Percentiles rank a stretch among this genome's conserved stretches.
phyloP scores from a whole-genome alignment of 306 rosid genomes.

The Vigna nakashimae region DNA sequence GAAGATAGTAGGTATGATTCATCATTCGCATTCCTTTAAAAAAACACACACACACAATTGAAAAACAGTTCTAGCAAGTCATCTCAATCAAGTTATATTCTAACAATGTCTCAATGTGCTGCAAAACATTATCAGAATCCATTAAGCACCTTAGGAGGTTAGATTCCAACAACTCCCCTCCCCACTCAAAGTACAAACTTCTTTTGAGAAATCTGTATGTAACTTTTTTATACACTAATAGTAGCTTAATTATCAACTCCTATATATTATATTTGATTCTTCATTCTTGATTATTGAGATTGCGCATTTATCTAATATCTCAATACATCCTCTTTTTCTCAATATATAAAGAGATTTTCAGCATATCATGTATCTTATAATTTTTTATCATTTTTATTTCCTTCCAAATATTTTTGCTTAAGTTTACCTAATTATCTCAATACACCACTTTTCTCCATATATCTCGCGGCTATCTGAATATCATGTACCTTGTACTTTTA shows the following conservation, averaged over 20 bases:
- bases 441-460: no score
- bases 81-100: slow-evolving; percentile 19
- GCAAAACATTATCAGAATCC: background rate
- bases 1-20: slow-evolving; percentile 9
- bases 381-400: background rate
- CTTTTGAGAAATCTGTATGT: background rate
- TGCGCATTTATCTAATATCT: background rate
- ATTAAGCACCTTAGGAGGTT: background rate
- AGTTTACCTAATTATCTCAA: no score
- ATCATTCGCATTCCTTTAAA: slow-evolving; percentile 12
- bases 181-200: background rate
- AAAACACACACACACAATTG: background rate
- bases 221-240: background rate
- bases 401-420: background rate
- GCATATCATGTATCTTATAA: background rate
- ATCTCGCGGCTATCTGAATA: no score
- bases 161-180: background rate
- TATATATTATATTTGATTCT: no score
- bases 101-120: background rate
- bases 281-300: background rate
- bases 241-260: background rate
- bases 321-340: background rate
- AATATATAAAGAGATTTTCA: background rate
- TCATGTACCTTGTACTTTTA: no score
- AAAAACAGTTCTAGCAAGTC: background rate